Evolutionary conservation across 2,329 filamentous ascomycete genomes (phyloP).

Genomic region (Microdochium nivale): DNA sequence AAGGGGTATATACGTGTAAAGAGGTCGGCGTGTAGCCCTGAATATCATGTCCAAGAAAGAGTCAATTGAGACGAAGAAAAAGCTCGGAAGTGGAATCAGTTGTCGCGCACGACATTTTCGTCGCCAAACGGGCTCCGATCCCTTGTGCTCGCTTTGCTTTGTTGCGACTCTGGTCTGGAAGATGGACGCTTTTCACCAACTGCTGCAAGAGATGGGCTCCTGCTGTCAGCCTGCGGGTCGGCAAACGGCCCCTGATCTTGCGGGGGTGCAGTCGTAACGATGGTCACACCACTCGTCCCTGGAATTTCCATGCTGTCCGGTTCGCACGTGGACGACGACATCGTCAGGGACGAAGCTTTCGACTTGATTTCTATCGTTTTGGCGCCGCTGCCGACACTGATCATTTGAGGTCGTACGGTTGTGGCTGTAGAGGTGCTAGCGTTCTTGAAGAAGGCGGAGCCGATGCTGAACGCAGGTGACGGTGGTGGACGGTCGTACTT

Average conservation of each 20-base stretch:
- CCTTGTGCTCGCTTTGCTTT: constrained; percentile 13
- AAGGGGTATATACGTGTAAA: background rate
- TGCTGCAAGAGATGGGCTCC: constrained; percentile 37
- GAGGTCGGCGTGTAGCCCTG: background rate
- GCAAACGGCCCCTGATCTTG: constrained; percentile 51
- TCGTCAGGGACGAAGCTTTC: constrained; percentile 11
- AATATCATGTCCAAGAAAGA: background rate
- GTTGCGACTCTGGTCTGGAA: constrained; percentile 27
- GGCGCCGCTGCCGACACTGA: constrained; percentile 43
- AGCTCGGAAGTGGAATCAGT: no score
- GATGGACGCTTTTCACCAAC: constrained; percentile 47
- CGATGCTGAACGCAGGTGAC: constrained; percentile 55
- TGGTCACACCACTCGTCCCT: constrained; percentile 36
- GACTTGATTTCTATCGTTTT: constrained; percentile 27
- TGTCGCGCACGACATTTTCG: constrained; percentile 20
- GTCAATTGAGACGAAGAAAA: constrained; percentile 5
- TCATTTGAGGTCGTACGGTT: constrained; percentile 48
- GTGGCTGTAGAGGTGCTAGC: constrained; percentile 49
- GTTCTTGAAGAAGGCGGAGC: constrained; percentile 60
- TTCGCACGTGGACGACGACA: constrained; percentile 9
- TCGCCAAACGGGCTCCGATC: constrained; percentile 21
- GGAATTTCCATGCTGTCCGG: constrained; percentile 12
- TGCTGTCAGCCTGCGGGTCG: constrained; percentile 35
- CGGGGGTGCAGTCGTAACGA: constrained; percentile 39
- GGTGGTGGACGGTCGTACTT: constrained; percentile 37